Evolutionary conservation across 2,329 filamentous ascomycete species (phyloP).

Genomic region (Scorias spongiosa): DNA sequence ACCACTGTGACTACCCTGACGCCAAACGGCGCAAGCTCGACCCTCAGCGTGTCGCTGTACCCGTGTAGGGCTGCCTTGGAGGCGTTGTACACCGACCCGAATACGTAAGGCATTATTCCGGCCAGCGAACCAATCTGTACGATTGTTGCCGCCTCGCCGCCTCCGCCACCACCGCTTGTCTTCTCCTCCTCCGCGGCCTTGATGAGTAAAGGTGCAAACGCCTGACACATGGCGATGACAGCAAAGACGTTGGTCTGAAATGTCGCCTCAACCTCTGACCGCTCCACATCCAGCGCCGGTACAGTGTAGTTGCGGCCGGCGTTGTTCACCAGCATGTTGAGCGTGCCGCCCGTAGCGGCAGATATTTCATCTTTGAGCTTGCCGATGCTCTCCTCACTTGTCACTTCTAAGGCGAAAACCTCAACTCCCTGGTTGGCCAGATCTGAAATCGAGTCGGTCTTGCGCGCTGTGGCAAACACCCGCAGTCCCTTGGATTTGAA

Average conservation of each 20-base stretch:
- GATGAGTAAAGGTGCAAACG: conserved; percentile 40
- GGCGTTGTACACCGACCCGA: conserved; percentile 37
- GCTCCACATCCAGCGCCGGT: conserved; percentile 40
- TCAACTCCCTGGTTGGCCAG: conserved; percentile 37
- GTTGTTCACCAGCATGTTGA: conserved; percentile 46
- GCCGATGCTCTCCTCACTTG: conserved; percentile 33
- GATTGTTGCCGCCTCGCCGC: conserved; percentile 19
- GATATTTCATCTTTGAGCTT: conserved; percentile 31
- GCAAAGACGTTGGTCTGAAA: conserved; percentile 43
- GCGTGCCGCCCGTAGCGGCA: conserved; percentile 31
- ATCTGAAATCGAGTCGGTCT: conserved; percentile 33
- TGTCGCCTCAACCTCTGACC: conserved; percentile 29
- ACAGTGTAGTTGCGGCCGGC: conserved; percentile 42
- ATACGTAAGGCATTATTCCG: conserved; percentile 28
- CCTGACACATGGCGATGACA: conserved; percentile 42
- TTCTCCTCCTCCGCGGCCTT: conserved; percentile 20
- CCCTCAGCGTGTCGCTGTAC: conserved; percentile 42
- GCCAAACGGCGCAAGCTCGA: conserved; percentile 39
- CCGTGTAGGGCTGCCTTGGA: conserved; percentile 44
- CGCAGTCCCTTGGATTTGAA: conserved; percentile 38
- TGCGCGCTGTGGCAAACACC: conserved; percentile 44
- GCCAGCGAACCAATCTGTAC: conserved; percentile 31
- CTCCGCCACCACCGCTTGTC: not conserved
- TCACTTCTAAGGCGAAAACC: conserved; percentile 39
- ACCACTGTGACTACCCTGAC: conserved; percentile 34